Evolutionary conservation across 495 filamentous ascomycete genomes (phyloP), one percentile per base, ranked within the genome.

Genomic region (Amorphotheca resinae): DNA sequence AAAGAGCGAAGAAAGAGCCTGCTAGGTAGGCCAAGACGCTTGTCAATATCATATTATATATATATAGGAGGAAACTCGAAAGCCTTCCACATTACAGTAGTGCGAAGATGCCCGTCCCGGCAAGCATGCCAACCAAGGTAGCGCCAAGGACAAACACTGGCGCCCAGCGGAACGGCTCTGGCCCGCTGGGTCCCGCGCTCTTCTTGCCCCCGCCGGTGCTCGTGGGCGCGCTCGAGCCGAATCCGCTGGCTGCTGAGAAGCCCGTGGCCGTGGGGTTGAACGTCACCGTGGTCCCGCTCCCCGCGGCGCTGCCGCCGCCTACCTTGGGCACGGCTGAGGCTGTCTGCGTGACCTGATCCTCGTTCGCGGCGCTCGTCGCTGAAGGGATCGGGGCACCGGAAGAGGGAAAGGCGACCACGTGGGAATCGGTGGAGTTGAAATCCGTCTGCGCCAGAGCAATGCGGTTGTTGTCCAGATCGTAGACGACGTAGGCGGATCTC

Each of bases 401-500:
- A 55, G 65, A 69, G 11, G 65, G 49, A 48, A 76, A 76, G 0
- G 66, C 44, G 3, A 76, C 61, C n/a, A 74, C 46, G 45, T 76
- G 68, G 31, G 58, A 72, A 7, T 59, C 53, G 0, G 82, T 84
- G 9, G 80, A 64, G 54, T 95, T 88, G 68, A 94, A 95, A 32
- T 84, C 74, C 6, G 91, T 93, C 38, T 82, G 77, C 8, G 87
- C 91, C 31, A 98, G 61, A 6, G 71, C 84, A 42, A 98, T 83
- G 58, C 89, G 69, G 61, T 94, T 88, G 61, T 93, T 95, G 25
- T 70, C 69, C 4, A 98, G 66, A 52, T 96, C 91, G 56, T 93
- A 96, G 0, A 96, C 93, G 9, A 94, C 84, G 54, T 96, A 98
- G 0, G 88, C 87, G 26, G 80, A 86, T 45, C 91, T 77, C 9